phyloP scores from a whole-genome alignment of 176 grass and related monocot species.

The Triticum timopheevii region DNA sequence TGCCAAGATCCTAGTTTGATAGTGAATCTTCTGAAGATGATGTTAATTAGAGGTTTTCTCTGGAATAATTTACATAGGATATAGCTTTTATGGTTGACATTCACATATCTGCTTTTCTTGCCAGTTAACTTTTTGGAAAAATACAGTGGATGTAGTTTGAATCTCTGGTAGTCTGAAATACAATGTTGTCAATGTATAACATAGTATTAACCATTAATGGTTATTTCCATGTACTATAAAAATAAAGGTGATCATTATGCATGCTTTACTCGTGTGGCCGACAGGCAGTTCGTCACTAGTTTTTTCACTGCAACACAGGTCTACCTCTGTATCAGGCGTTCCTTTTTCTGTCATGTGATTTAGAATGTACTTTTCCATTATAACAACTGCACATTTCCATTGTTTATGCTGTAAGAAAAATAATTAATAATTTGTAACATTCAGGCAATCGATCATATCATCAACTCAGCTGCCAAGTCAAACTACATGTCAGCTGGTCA shows the following conservation, averaged over 20 bases:
- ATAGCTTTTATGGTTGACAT: not conserved
- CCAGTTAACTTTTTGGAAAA: not conserved
- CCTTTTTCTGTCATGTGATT: not conserved
- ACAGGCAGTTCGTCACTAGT: not conserved
- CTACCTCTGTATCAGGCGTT: not conserved
- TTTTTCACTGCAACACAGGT: not conserved
- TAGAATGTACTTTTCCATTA: not conserved
- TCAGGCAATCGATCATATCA: constrained; percentile 99
- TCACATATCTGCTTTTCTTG: not conserved
- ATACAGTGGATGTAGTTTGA: not conserved
- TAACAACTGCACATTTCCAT: not conserved
- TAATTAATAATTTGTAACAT: constrained; percentile 3
- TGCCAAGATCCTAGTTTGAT: not conserved
- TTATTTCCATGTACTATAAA: not conserved
- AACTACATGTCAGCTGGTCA: constrained; percentile 98
- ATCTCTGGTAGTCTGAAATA: not conserved
- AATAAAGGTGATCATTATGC: not conserved
- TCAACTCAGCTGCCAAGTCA: constrained; percentile 97
- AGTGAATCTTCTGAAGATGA: not conserved
- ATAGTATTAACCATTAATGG: not conserved
- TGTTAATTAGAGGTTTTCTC: not conserved
- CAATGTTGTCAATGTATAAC: not conserved
- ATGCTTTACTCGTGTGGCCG: constrained; percentile 9
- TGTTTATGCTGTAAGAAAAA: not conserved
- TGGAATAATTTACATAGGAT: not conserved